Base-by-base conservation (phyloP, 2,329 filamentous ascomycete species). In the Cladobotryum protrusum region DNA sequence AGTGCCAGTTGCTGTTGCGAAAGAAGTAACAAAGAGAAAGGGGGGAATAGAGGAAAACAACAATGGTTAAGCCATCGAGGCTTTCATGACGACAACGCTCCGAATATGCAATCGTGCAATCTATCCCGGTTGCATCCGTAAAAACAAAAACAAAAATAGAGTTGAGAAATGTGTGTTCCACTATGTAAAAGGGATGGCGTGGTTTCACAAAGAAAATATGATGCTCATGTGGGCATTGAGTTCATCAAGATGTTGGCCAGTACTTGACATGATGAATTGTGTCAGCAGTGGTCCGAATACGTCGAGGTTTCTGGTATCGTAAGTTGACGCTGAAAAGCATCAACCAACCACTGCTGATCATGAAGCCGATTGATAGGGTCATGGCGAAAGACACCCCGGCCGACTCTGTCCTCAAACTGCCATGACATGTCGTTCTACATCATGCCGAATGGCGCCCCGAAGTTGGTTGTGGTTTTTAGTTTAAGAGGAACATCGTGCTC, bases 391-490 rank as follows among this genome's bases (percentile, higher is more conserved):
- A 29, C 24, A 9, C 11, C 6, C 24, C 24, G 24, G 24, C 24
- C 24, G 6, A 29, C 24, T 29, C 11, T 29, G 24, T 9, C 24
- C 11, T 29, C 6, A n/a, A 19, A n/a, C 4, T 41, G 41, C 42
- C 33, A 36, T 24, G 20, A 29, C 14, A 29, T n/a, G 40, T 44
- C 34, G 49, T 48, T 18, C 44, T 43, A 49, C 43, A 45, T 47
- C 19, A 13, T 47, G 59, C 73, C 73, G 54, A 75, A 72, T 1
- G 73, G 73, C 17, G 71, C 69, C 12, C 73, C 73, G 59, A 76
- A 76, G 55, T 76, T 77, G 53, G 63, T 70, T 15, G 69, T 73
- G 20, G 60, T 67, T 57, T 64, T 74, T 37, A 77, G 61, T 57
- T 70, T 73, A 29, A 77, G 63, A 1, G 74, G 72, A 24, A 77